These are phyloP conservation scores for Xylariales sp. DNA, from an alignment of 2,329 filamentous ascomycete genomes.

Conservation along the genomic window DNA sequence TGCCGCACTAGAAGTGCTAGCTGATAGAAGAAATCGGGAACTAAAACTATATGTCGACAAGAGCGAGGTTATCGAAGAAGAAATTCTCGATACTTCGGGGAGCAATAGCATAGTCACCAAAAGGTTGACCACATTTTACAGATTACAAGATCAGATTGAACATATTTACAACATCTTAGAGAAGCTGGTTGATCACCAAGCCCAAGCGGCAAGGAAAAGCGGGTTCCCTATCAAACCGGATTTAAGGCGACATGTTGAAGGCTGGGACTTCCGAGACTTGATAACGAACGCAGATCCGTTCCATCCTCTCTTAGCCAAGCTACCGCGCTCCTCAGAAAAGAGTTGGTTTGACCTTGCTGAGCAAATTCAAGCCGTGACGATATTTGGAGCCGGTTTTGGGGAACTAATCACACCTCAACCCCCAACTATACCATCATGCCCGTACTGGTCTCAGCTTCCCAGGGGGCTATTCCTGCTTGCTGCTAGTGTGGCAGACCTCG, in stretches of 20 bases:
- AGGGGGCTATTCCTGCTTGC: conserved; percentile 23
- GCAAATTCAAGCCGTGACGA: conserved; percentile 16
- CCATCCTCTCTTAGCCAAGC: conserved; percentile 15
- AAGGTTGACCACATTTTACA: conserved; percentile 4
- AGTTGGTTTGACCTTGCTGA: conserved; percentile 26
- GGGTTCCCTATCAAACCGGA: conserved; percentile 8
- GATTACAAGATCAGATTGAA: conserved; percentile 20
- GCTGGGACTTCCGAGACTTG: conserved; percentile 23
- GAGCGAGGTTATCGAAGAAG: conserved; percentile 12
- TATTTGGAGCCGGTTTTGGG: conserved; percentile 16
- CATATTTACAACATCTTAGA: conserved; percentile 21
- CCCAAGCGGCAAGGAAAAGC: conserved; percentile 20
- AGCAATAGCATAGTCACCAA: too few species aligned
- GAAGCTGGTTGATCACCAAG: conserved; percentile 22
- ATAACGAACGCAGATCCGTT: conserved; percentile 16
- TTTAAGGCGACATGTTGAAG: conserved; percentile 21
- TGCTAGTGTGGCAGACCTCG: conserved; percentile 17
- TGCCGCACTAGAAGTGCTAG: conserved; percentile 10
- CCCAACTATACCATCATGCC: conserved; percentile 10
- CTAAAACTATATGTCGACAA: too few species aligned
- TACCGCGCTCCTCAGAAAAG: conserved; percentile 13
- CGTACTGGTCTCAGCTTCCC: conserved; percentile 20
- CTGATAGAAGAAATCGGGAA: conserved; percentile 5
- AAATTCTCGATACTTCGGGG: too few species aligned
- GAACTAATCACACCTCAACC: conserved; percentile 14